Evolutionary conservation across 192 early-diverging fungal species (phyloP), one percentile per base, ranked within the genome.

Genomic region (Umbelopsis sp.): DNA sequence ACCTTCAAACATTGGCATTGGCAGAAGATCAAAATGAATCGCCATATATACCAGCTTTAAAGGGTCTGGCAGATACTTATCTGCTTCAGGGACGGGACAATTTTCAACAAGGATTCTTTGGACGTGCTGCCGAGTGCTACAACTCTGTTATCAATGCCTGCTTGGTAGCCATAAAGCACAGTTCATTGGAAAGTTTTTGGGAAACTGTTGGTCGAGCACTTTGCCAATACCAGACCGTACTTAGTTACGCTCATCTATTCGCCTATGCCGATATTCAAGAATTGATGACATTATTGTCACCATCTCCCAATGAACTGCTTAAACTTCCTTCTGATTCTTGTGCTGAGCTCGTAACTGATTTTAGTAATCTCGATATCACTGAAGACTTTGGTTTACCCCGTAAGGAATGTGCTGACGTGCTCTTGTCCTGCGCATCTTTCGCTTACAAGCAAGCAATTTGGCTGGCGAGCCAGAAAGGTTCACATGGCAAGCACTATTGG

Each of bases 51-150:
- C 86, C 82, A 0, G 77, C 81, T 2, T 53, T 86, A 4, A 81
- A 83, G 66, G 86, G 86, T n/a, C 66, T 86, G 23, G 80, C 80
- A 18, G 78, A 85, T 48, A 83, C 81, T 53, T 81, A 80, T 66
- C 44, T 87, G 4, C 78, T 82, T 27, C 76, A 77, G 44, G 81
- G 75, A 37, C 83, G 72, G 25, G 84, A 89, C 46, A 81, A 81
- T 47, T 85, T 81, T 52, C 76, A 83, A 16, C 81, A 81, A 22
- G 92, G 92, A 21, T 83, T 89, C 53, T 89, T 87, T 77, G 91
- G 85, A 0, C 89, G 91, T 41, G 81, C 81, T 22, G 85, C 85
- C 15, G 88, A 90, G 25, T 84, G 83, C 8, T 78, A 79, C 55
- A 76, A 76, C 4, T 69, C 75, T 21, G 89, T 85, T 9, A 71